Conservation (phyloP, 768 basidiomycete species). For the Macrocybe gigantea region DNA sequence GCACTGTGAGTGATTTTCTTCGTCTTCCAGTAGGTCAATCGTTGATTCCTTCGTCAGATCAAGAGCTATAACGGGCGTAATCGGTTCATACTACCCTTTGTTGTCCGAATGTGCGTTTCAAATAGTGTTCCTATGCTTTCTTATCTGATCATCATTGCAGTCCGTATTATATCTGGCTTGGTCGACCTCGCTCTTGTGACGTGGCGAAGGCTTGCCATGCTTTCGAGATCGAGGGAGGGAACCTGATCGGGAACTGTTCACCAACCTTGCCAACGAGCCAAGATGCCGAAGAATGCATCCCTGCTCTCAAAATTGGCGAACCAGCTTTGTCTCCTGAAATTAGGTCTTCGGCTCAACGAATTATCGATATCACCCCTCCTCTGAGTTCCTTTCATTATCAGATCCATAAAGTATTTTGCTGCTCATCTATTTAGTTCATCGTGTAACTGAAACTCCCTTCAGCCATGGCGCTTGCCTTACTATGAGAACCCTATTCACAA, state of each 20-base stretch:
- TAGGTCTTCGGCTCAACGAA: constrained; percentile 9
- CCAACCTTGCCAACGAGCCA: constrained; percentile 25
- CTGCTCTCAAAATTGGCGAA: constrained; percentile 36
- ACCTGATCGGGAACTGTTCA: constrained; percentile 46
- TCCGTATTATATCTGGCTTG: constrained; percentile 74
- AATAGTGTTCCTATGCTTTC: neutral
- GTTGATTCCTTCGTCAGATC: constrained; percentile 23
- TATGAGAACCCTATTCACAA: constrained; percentile 65
- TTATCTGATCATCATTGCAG: constrained; percentile 17
- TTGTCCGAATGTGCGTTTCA: constrained; percentile 48
- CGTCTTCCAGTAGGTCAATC: neutral
- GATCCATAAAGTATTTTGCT: constrained; percentile 32
- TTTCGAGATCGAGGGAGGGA: constrained; percentile 61
- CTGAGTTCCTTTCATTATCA: constrained; percentile 64
- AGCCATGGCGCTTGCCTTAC: constrained; percentile 67
- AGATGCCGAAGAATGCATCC: constrained; percentile 28
- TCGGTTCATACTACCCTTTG: constrained; percentile 58
- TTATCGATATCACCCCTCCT: constrained; percentile 47
- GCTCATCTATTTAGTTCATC: constrained; percentile 1
- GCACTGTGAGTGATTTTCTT: constrained; percentile 40
- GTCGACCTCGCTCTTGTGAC: constrained; percentile 58
- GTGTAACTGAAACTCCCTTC: neutral
- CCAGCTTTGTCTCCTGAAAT: constrained; percentile 22
- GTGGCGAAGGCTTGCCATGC: constrained; percentile 49
- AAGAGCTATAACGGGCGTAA: constrained; percentile 73